Evolutionary conservation across 2,329 filamentous ascomycete genomes (phyloP), one percentile per base, ranked within the genome.

Genomic region (Pseudogymnoascus sp.): DNA sequence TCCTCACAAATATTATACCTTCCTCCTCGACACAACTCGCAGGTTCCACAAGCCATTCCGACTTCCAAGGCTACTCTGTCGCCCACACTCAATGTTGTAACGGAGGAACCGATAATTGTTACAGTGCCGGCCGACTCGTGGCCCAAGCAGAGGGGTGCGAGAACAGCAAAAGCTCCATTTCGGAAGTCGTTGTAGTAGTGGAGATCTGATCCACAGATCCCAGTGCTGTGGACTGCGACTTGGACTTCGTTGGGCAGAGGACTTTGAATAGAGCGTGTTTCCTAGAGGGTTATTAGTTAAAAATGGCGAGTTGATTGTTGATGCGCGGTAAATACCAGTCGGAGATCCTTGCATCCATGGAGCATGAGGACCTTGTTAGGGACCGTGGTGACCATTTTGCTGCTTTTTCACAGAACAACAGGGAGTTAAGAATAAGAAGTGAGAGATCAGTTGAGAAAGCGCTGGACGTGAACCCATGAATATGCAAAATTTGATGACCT

Each of bases 181-280:
- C 90, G 90, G 71, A 93, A 93, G 63, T 90, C 89, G 75, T 95
- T 91, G 92, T 93, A 98, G 81, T 98, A 98, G 79, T 98, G 93
- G 64, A 98, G 87, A 76, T 97, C 93, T 66, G 91, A 96, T 83
- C 93, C 95, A 81, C 95, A 98, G 72, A 98, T 97, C 63, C 95
- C 95, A 2, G 93, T 98, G 77, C 90, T 93, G 78, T 93, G 90
- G 74, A 98, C 85, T 63, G 90, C 90, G 65, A 98, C 77, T 48
- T 92, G 92, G 60, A 97, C 92, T 79, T 97, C 90, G 61, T 64
- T 63, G 60, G 71, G 57, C 21, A 62, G 65, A 61, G 73, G 74
- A 14, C 62, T 60, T 11, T 41, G 41, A 5, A 75, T 68, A 7
- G 62, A 45, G 28, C 73, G 69, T 45, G 66, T 75, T 62, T 39